Evolutionary conservation across 2,329 filamentous ascomycete genomes (phyloP), one percentile per base, ranked within the genome.

Genomic region (Harringtonia aguacate): DNA sequence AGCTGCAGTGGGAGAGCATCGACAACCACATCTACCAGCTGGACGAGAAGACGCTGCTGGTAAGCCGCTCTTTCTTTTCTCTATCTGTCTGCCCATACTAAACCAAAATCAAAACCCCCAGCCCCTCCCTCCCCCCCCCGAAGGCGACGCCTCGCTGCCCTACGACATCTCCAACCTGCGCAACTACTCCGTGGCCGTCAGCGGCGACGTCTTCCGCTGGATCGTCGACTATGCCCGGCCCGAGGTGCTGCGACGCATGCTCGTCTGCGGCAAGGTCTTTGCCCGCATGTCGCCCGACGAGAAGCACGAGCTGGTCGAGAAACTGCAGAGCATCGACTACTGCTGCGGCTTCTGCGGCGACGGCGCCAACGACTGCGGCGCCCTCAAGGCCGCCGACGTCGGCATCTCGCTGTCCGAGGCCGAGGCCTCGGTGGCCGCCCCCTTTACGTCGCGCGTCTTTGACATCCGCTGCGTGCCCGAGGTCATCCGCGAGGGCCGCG

Each of bases 261-360:
- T 98, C 44, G 82, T 95, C 30, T 77, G 77, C 43, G 89, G 90
- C 22, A 90, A 92, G 61, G 87, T 98, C 2, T 98, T 94, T 62
- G 94, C 92, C 4, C 84, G 92, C 53, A 98, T 98, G 92, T 97
- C 90, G 2, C 94, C 92, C 0, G 94, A 98, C 58, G 92, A 98
- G 62, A 98, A 98, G 61, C 89, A 95, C 58, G 94, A 98, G 61
- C 70, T 98, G 2, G 88, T 98, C 3, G 92, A 97, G 61, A 98
- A 95, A 61, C 73, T 98, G 4, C 94, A 98, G 60, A 90, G 85
- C 54, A 87, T 98, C 51, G 90, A 89, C 59, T 98, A 95, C 61
- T 94, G 86, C 54, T 86, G 81, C 52, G 92, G 92, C 24, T 98
- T 98, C 65, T 98, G 92, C 56, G 92, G 92, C 36, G 92, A 98